Conservation (phyloP, 1,284 basidiomycete species). For the Heterobasidion occidentale region DNA sequence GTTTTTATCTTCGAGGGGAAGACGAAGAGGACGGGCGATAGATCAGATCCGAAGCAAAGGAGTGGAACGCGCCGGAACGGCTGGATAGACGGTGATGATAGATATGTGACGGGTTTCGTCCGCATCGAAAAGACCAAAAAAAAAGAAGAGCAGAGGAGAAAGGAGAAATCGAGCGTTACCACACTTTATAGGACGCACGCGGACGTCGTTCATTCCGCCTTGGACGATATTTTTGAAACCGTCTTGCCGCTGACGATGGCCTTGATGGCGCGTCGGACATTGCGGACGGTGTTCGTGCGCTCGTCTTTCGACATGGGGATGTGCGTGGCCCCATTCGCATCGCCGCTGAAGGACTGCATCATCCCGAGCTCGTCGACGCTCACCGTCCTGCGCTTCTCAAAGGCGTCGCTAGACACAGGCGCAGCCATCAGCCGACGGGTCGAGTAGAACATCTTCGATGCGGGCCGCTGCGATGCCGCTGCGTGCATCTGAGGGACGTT, state of each 20-base stretch:
- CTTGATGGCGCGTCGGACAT: neutral
- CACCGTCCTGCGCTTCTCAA: slow-evolving; percentile 11
- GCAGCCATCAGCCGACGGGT: slow-evolving; percentile 51
- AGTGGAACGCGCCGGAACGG: neutral
- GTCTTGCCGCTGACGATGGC: neutral
- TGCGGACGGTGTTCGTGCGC: neutral
- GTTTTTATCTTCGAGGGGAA: neutral
- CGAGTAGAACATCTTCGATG: slow-evolving; percentile 43
- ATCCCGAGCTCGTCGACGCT: slow-evolving; percentile 25
- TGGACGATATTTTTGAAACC: neutral
- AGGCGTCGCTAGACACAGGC: slow-evolving; percentile 49
- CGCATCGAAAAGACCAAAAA: neutral
- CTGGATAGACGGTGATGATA: neutral
- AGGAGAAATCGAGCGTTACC: neutral
- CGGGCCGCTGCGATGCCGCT: slow-evolving; percentile 23
- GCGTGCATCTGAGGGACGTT: slow-evolving; percentile 15
- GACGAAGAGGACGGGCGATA: neutral
- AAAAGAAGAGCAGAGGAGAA: neutral
- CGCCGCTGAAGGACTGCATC: slow-evolving; percentile 3
- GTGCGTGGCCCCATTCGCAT: neutral
- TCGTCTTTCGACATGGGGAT: neutral
- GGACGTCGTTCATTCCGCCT: neutral
- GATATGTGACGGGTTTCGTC: neutral
- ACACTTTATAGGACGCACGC: neutral
- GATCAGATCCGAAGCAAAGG: neutral